Evolutionary conservation across 768 basidiomycete genomes (phyloP).

Genomic region (Mycena alexandri): DNA sequence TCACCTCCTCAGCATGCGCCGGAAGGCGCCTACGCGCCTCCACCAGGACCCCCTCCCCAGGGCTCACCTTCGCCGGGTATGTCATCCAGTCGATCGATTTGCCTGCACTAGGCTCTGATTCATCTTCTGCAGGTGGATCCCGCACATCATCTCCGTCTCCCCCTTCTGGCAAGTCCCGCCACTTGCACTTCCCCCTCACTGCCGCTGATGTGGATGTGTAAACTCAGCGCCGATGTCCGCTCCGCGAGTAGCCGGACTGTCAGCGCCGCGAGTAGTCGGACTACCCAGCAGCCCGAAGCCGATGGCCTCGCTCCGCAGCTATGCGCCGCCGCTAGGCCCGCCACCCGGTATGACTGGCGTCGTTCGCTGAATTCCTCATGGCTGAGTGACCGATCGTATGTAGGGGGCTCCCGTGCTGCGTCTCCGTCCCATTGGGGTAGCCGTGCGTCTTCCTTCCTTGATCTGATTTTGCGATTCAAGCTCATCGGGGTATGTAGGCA

Average conservation of each 20-base stretch:
- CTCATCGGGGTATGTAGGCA: slow-evolving; percentile 42
- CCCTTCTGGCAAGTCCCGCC: neutral
- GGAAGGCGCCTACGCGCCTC: neutral
- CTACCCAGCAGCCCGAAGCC: neutral
- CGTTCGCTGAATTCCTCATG: neutral
- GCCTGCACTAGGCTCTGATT: too few relatives aligned
- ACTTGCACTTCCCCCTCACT: too few relatives aligned
- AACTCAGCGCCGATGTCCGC: too few relatives aligned
- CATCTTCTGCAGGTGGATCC: neutral
- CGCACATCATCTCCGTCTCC: neutral
- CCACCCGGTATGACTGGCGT: slow-evolving; percentile 11
- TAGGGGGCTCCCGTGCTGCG: neutral
- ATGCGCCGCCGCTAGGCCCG: slow-evolving; percentile 20
- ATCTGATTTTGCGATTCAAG: neutral
- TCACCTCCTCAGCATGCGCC: neutral
- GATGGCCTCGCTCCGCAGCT: neutral
- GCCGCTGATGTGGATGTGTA: too few relatives aligned
- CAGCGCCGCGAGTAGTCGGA: neutral
- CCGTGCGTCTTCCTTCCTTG: slow-evolving; percentile 18
- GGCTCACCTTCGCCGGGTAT: neutral
- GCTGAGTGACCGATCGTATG: neutral
- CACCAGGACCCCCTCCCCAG: slow-evolving; percentile 3
- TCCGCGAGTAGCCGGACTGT: too few relatives aligned
- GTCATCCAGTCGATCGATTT: neutral
- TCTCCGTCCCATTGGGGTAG: slow-evolving; percentile 32